Conservation (phyloP, 192 early-diverging fungal species). For the Gryganskiella cystojenkinii region DNA sequence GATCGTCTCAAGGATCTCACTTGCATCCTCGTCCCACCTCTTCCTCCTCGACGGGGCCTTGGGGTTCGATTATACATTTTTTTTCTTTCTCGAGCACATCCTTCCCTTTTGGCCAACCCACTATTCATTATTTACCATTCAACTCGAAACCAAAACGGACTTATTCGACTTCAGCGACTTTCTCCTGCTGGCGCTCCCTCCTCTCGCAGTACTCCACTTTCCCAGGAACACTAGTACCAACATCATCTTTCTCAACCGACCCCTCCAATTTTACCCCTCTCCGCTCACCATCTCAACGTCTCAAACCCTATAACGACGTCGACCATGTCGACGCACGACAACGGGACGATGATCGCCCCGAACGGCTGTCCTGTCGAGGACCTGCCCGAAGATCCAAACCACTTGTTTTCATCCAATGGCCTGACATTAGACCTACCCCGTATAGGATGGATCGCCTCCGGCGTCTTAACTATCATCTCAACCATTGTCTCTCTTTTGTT, state of each 20-base stretch:
- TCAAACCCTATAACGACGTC: neutral
- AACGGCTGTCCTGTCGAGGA: constrained; percentile 48
- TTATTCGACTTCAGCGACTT: too few relatives aligned
- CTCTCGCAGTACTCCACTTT: too few relatives aligned
- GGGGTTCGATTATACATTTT: neutral
- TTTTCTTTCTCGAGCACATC: neutral
- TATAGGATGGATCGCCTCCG: constrained; percentile 70
- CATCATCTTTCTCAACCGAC: too few relatives aligned
- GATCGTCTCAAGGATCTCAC: neutral
- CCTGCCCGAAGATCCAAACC: constrained; percentile 31
- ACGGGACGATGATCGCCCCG: constrained; percentile 15
- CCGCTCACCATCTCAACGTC: too few relatives aligned
- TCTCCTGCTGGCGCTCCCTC: too few relatives aligned
- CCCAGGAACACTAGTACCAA: too few relatives aligned
- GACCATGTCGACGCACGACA: constrained; percentile 9
- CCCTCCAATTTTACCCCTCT: too few relatives aligned
- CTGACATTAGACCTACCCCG: constrained; percentile 58
- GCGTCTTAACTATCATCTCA: constrained; percentile 59
- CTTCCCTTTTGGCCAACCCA: neutral
- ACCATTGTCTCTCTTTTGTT: constrained; percentile 60
- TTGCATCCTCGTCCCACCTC: neutral
- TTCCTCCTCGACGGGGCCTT: neutral
- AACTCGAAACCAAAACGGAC: too few relatives aligned
- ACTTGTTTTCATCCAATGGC: constrained; percentile 33
- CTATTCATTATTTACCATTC: too few relatives aligned